Percentiles rank a stretch among this genome's conserved stretches.
Conservation (phyloP, 2,329 filamentous ascomycete species). For the Fusarium mundagurra region DNA sequence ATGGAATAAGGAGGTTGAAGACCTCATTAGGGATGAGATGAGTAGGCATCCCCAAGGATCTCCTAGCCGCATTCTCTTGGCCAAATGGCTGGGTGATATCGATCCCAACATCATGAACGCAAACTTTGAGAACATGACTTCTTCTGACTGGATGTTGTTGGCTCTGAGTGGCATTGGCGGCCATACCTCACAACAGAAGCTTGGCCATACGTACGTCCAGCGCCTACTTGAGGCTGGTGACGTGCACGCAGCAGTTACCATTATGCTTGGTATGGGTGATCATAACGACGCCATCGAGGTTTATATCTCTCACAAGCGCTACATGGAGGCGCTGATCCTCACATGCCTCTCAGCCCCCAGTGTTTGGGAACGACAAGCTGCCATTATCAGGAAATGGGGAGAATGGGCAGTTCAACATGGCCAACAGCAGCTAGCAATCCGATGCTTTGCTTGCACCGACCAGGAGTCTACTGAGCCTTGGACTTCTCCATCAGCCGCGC, state of each 20-base stretch:
- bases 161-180: slow-evolving; percentile 89
- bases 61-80: slow-evolving; percentile 80
- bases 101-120: slow-evolving; percentile 83
- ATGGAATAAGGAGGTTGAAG: slow-evolving; percentile 86
- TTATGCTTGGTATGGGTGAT: slow-evolving; percentile 92
- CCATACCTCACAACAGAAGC: slow-evolving; percentile 81
- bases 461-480: slow-evolving; percentile 86
- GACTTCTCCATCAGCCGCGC: slow-evolving; percentile 82
- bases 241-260: slow-evolving; percentile 89
- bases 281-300: slow-evolving; percentile 95
- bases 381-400: slow-evolving; percentile 93
- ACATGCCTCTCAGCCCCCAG: slow-evolving; percentile 83
- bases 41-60: slow-evolving; percentile 77
- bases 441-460: slow-evolving; percentile 92
- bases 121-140: slow-evolving; percentile 86
- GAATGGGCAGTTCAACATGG: slow-evolving; percentile 88
- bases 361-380: slow-evolving; percentile 91
- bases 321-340: slow-evolving; percentile 91
- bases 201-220: slow-evolving; percentile 90
- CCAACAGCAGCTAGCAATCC: slow-evolving; percentile 88
- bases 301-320: slow-evolving; percentile 90
- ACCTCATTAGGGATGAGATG: slow-evolving; percentile 86
- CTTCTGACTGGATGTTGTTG: slow-evolving; percentile 96
- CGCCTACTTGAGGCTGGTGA: slow-evolving; percentile 89
- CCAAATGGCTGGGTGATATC: slow-evolving; percentile 92